Percentiles rank a stretch among this genome's conserved stretches.
These are phyloP conservation scores for Batkoa obscura DNA, from an alignment of 371 early-diverging fungal genomes.

Conservation along the genomic window DNA sequence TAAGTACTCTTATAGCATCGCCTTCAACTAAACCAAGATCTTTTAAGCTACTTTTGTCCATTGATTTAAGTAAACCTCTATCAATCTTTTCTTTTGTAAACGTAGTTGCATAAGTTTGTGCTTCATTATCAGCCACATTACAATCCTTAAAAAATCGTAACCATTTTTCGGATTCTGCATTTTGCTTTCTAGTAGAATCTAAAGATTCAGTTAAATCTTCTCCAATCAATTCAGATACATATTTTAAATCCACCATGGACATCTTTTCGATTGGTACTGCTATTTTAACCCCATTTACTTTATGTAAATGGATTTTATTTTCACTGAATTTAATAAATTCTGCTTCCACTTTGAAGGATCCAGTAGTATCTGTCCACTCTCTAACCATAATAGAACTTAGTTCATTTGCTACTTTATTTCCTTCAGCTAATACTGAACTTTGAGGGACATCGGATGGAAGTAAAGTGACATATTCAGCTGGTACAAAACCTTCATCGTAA, in stretches of 20 bases:
- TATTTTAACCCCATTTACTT: constrained; percentile 84
- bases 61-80: constrained; percentile 40
- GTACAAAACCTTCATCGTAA: constrained; percentile 23
- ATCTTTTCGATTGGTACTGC: constrained; percentile 80
- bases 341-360: constrained; percentile 80
- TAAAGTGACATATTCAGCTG: constrained; percentile 24
- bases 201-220: constrained; percentile 10
- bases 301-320: constrained; percentile 76
- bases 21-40: constrained; percentile 63
- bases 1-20: constrained; percentile 55
- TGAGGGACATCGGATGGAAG: not conserved
- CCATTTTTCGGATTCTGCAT: constrained; percentile 37
- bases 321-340: constrained; percentile 52
- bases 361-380: constrained; percentile 84
- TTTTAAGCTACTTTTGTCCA: constrained; percentile 53
- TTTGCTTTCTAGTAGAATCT: constrained; percentile 7
- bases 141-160: constrained; percentile 64
- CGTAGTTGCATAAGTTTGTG: constrained; percentile 50
- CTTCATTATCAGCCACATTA: constrained; percentile 47
- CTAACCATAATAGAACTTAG: too few relatives aligned
- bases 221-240: constrained; percentile 35
- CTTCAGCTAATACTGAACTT: constrained; percentile 2
- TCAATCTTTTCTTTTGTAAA: constrained; percentile 75
- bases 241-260: constrained; percentile 46
- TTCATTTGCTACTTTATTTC: constrained; percentile 1